Conservation (phyloP, 2,329 filamentous ascomycete species). For the Scleromitrula shiraiana region DNA sequence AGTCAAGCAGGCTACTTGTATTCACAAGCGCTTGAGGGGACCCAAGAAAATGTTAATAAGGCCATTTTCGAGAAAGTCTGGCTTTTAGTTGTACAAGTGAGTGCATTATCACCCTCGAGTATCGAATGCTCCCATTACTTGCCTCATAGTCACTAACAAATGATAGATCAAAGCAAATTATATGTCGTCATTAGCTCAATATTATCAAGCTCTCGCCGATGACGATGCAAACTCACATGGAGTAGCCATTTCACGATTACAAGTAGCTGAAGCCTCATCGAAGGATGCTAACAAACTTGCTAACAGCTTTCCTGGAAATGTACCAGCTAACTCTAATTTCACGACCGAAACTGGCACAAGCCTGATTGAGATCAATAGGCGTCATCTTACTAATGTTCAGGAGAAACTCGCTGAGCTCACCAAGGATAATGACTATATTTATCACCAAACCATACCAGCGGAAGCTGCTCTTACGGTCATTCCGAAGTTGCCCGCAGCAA, state of each 20-base stretch:
- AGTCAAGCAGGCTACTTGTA: slow-evolving; percentile 88
- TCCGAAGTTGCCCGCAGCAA: slow-evolving; percentile 86
- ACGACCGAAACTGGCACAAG: slow-evolving; percentile 67
- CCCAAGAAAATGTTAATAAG: slow-evolving; percentile 85
- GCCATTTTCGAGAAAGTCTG: slow-evolving; percentile 93
- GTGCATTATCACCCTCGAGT: slow-evolving; percentile 20
- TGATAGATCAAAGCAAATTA: slow-evolving; percentile 67
- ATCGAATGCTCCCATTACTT: too few relatives aligned
- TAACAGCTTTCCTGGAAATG: slow-evolving; percentile 69
- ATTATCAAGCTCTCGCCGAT: slow-evolving; percentile 87
- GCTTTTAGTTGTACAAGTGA: slow-evolving; percentile 72
- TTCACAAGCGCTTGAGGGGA: slow-evolving; percentile 76
- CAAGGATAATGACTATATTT: slow-evolving; percentile 98
- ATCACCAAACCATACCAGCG: slow-evolving; percentile 83
- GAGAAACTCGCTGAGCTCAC: slow-evolving; percentile 67
- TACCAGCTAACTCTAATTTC: slow-evolving; percentile 76
- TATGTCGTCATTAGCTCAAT: slow-evolving; percentile 80
- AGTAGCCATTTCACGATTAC: slow-evolving; percentile 72
- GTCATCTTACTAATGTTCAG: slow-evolving; percentile 72
- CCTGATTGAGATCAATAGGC: slow-evolving; percentile 74
- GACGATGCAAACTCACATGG: slow-evolving; percentile 85
- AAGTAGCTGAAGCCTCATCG: slow-evolving; percentile 69
- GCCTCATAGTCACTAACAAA: slow-evolving; percentile 12
- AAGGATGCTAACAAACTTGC: slow-evolving; percentile 72
- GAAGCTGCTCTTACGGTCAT: slow-evolving; percentile 77